Conservation (phyloP, 768 basidiomycete species). For the Lentinula boryana region DNA sequence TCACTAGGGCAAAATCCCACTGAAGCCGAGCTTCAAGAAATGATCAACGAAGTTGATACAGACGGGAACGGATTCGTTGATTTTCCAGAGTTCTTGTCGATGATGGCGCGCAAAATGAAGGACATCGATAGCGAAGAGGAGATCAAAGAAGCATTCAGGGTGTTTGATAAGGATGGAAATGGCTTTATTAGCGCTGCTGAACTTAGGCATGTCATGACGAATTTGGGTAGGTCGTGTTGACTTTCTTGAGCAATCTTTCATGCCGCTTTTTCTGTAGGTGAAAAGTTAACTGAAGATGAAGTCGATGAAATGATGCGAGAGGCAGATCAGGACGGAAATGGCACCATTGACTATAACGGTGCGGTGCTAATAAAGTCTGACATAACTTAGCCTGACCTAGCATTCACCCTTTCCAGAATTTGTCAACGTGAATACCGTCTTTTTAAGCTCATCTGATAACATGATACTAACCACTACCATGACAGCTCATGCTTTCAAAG, state of each 20-base stretch:
- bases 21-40: constrained; percentile 86
- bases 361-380: constrained; percentile 14
- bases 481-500: constrained; percentile 72
- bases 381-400: constrained; percentile 1
- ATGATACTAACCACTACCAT: constrained; percentile 5
- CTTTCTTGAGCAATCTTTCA: not conserved
- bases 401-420: constrained; percentile 49
- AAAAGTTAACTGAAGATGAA: constrained; percentile 82
- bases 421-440: constrained; percentile 47
- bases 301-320: constrained; percentile 98
- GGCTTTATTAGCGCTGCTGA: constrained; percentile 86
- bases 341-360: constrained; percentile 89
- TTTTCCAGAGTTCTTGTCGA: constrained; percentile 75
- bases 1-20: constrained; percentile 91
- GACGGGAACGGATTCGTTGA: constrained; percentile 88
- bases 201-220: constrained; percentile 88
- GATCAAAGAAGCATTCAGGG: constrained; percentile 94
- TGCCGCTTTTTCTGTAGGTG: constrained; percentile 36
- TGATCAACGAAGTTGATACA: constrained; percentile 92
- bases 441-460: not conserved
- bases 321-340: constrained; percentile 91
- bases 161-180: constrained; percentile 95
- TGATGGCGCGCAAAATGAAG: constrained; percentile 84
- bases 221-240: constrained; percentile 54
- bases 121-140: constrained; percentile 93